Evolutionary conservation across 805 yeast genomes (phyloP).

Genomic region (Spathaspora hagerdaliae): DNA sequence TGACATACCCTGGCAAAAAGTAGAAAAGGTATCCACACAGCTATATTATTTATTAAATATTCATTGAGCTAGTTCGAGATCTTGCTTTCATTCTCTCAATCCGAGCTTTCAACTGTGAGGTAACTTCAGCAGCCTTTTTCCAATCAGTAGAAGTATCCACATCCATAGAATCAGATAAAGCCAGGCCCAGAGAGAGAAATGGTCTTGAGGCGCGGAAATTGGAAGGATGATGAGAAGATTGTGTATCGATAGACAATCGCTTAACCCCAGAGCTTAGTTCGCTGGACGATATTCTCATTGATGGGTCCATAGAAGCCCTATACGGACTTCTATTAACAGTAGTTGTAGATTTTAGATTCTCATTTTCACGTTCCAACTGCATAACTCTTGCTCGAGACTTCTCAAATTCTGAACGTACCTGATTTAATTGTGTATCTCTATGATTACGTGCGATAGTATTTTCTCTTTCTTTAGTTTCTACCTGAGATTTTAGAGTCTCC

Average conservation of each 20-base stretch:
- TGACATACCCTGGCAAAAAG: too few relatives aligned
- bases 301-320: neutral
- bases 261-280: conserved; percentile 41
- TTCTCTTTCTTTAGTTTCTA: conserved; percentile 26
- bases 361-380: conserved; percentile 48
- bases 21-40: too few relatives aligned
- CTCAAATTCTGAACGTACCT: conserved; percentile 62
- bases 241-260: conserved; percentile 30
- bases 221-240: neutral
- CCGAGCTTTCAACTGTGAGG: conserved; percentile 78
- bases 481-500: conserved; percentile 18
- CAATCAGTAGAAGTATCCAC: conserved; percentile 63
- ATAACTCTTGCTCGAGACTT: conserved; percentile 47
- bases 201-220: neutral
- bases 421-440: conserved; percentile 62
- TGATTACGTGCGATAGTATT: conserved; percentile 50
- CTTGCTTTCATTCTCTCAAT: conserved; percentile 86
- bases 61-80: conserved; percentile 14
- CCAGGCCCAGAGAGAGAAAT: conserved; percentile 3
- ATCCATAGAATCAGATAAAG: conserved; percentile 24
- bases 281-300: conserved; percentile 22
- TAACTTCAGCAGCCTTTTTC: conserved; percentile 88
- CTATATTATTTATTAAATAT: neutral
- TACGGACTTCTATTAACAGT: neutral
- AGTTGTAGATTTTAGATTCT: conserved; percentile 7